Conservation (phyloP, 1,139 yeast genomes). For the Sugiyamaella paludigena region DNA sequence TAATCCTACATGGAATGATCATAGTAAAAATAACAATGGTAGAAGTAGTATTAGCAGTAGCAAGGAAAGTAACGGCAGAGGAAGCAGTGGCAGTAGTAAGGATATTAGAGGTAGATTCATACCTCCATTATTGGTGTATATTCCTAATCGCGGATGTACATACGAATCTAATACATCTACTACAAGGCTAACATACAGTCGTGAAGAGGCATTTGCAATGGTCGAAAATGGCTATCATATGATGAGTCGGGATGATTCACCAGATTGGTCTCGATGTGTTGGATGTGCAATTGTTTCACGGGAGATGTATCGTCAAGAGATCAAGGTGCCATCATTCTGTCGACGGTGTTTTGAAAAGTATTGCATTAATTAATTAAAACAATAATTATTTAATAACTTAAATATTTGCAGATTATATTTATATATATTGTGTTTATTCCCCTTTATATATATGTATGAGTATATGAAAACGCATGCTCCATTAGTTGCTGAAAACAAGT, state of each 20-base stretch:
- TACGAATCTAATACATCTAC: slow-evolving; percentile 49
- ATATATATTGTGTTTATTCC: too few species aligned
- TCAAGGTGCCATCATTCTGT: slow-evolving; percentile 64
- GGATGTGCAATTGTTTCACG: slow-evolving; percentile 80
- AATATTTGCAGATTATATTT: too few species aligned
- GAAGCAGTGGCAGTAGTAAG: too few species aligned
- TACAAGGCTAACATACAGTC: slow-evolving; percentile 44
- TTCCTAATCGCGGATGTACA: slow-evolving; percentile 52
- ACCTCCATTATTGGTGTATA: slow-evolving; percentile 54
- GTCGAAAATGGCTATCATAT: slow-evolving; percentile 55
- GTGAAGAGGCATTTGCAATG: slow-evolving; percentile 46
- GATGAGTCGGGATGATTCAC: slow-evolving; percentile 44
- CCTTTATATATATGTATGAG: too few species aligned
- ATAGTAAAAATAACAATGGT: slow-evolving; percentile 38
- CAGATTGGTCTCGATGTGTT: slow-evolving; percentile 70
- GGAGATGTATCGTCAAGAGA: slow-evolving; percentile 62
- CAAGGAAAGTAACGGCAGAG: too few species aligned
- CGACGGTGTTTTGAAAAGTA: slow-evolving; percentile 60
- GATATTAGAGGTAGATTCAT: slow-evolving; percentile 31
- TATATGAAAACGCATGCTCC: too few species aligned
- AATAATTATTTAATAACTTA: not conserved
- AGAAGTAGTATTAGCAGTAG: too few species aligned
- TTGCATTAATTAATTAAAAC: slow-evolving; percentile 44
- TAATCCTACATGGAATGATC: slow-evolving; percentile 41
- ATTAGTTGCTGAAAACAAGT: too few species aligned